Percentiles rank a stretch among this genome's conserved stretches.
Evolutionary conservation across 768 basidiomycete genomes (phyloP).

Genomic region (Trametopsis cervina): DNA sequence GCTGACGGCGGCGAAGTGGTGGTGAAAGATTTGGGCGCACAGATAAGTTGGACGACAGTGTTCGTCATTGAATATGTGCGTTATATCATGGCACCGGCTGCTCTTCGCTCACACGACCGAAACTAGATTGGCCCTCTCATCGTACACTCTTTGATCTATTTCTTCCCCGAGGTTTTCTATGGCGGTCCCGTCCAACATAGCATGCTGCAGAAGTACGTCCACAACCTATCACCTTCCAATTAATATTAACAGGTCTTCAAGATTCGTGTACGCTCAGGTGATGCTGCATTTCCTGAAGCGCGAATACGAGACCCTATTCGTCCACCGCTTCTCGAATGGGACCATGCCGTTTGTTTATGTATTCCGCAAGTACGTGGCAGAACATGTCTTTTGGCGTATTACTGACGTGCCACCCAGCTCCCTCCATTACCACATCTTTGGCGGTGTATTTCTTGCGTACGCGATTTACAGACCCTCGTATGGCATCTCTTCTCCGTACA

Average conservation of each 20-base stretch:
- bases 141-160: slow-evolving; percentile 82
- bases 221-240: not conserved
- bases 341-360: slow-evolving; percentile 88
- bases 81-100: slow-evolving; percentile 2
- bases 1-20: slow-evolving; percentile 55
- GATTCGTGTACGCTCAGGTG: slow-evolving; percentile 68
- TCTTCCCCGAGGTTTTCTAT: slow-evolving; percentile 65
- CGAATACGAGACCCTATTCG: slow-evolving; percentile 86
- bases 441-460: slow-evolving; percentile 71
- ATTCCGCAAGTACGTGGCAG: slow-evolving; percentile 74
- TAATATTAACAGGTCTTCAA: slow-evolving; percentile 16
- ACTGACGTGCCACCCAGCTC: slow-evolving; percentile 44
- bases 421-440: slow-evolving; percentile 80
- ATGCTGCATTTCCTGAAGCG: slow-evolving; percentile 89
- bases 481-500: slow-evolving; percentile 54
- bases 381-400: not conserved
- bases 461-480: slow-evolving; percentile 81
- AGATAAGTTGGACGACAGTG: slow-evolving; percentile 83
- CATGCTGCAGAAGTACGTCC: slow-evolving; percentile 60
- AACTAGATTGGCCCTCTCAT: slow-evolving; percentile 76
- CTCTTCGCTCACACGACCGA: not conserved
- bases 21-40: slow-evolving; percentile 88
- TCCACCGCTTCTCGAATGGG: slow-evolving; percentile 92
- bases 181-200: slow-evolving; percentile 67
- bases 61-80: slow-evolving; percentile 94